These are phyloP conservation scores for Phialocephala sp. DNA, from an alignment of 2,329 filamentous ascomycete species.

Conservation along the genomic window DNA sequence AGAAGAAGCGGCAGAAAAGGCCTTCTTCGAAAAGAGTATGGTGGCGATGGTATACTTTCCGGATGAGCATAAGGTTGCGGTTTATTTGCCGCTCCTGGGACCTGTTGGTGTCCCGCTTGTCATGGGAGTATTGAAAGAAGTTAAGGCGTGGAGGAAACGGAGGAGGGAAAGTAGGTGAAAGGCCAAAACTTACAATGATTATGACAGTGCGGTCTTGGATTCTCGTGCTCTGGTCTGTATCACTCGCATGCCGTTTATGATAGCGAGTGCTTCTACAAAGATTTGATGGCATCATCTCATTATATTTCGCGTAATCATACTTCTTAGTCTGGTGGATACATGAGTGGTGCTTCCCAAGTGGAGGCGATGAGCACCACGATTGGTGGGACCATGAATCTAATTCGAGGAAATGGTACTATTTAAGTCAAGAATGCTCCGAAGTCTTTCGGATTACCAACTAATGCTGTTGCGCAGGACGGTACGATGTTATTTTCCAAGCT, in stretches of 20 bases:
- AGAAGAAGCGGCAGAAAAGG: slow-evolving; percentile 86
- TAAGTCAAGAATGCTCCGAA: no score
- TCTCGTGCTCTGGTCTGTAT: neutral
- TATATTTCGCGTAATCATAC: no score
- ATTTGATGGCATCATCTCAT: no score
- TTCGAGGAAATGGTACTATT: no score
- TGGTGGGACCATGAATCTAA: no score
- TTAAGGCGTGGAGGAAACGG: slow-evolving; percentile 56
- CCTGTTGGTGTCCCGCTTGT: slow-evolving; percentile 89
- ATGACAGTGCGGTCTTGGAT: no score
- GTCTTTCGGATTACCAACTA: no score
- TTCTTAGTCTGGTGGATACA: no score
- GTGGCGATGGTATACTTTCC: slow-evolving; percentile 98
- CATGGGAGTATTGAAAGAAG: slow-evolving; percentile 82
- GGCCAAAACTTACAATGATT: neutral
- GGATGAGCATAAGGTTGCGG: slow-evolving; percentile 96
- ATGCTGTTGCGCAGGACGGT: no score
- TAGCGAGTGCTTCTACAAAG: neutral
- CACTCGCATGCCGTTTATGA: neutral
- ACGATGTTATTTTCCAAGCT: no score
- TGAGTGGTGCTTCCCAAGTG: no score
- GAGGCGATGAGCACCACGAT: no score
- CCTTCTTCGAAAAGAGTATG: slow-evolving; percentile 99
- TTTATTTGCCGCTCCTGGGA: slow-evolving; percentile 89
- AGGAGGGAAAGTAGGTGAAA: slow-evolving; percentile 27